Percentiles rank a stretch among this genome's conserved stretches.
Evolutionary conservation across 495 filamentous ascomycete genomes (phyloP).

Genomic region (Lophiostoma macrostomum): DNA sequence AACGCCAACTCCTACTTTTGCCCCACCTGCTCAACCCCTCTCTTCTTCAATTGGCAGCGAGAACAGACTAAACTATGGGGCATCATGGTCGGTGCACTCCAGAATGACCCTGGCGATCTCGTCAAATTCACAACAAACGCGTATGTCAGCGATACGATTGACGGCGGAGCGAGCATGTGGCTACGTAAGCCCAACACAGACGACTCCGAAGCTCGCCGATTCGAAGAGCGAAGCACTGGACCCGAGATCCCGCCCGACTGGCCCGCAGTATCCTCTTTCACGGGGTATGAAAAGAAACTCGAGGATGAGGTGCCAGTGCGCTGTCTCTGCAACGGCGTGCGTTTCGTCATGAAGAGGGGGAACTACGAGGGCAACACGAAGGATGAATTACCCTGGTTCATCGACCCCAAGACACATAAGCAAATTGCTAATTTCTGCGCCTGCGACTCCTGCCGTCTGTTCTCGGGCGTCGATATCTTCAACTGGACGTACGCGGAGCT

Average conservation of each 20-base stretch:
- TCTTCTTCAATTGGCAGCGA: conserved; percentile 41
- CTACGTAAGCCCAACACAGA: conserved; percentile 36
- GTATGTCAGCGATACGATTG: conserved; percentile 45
- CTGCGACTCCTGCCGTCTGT: conserved; percentile 53
- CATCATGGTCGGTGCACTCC: conserved; percentile 41
- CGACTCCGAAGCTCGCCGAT: conserved; percentile 29
- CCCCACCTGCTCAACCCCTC: conserved; percentile 45
- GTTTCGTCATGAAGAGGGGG: conserved; percentile 43
- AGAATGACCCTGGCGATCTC: conserved; percentile 33
- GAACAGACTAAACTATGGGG: conserved; percentile 11
- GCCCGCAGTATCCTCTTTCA: neutral
- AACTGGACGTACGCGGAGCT: conserved; percentile 45
- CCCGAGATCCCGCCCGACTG: conserved; percentile 16
- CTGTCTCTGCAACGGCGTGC: conserved; percentile 54
- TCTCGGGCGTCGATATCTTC: conserved; percentile 46
- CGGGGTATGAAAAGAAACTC: neutral
- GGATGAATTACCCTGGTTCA: conserved; percentile 43
- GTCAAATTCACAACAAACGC: conserved; percentile 44
- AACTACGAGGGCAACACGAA: conserved; percentile 33
- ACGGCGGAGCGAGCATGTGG: conserved; percentile 46
- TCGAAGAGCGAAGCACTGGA: conserved; percentile 4
- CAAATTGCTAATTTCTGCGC: conserved; percentile 45
- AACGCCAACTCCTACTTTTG: conserved; percentile 44
- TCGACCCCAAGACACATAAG: conserved; percentile 44
- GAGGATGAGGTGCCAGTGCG: conserved; percentile 16